phyloP scores from a whole-genome alignment of 352 stramenopile genomes.

The Blastocystis sp. region DNA sequence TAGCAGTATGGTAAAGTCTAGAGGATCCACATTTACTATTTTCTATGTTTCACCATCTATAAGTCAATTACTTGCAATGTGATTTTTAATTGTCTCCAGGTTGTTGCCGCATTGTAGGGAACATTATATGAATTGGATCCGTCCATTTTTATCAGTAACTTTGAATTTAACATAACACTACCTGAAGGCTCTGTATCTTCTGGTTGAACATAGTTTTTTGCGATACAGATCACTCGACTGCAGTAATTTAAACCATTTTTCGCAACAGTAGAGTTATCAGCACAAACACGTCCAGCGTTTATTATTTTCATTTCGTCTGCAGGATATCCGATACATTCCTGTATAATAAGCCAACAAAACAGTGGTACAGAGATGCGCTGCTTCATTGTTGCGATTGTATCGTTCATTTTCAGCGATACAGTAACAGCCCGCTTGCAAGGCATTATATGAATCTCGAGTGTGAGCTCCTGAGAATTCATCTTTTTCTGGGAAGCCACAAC shows the following conservation, averaged over 20 bases:
- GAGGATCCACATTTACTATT: slow-evolving; percentile 7
- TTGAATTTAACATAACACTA: background rate
- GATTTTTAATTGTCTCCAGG: slow-evolving; percentile 49
- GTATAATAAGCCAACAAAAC: background rate
- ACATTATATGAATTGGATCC: slow-evolving; percentile 5
- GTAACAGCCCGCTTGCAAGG: background rate
- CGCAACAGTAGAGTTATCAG: slow-evolving; percentile 23
- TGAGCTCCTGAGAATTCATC: slow-evolving; percentile 21
- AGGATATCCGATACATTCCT: slow-evolving; percentile 38
- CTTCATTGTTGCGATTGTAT: slow-evolving; percentile 40
- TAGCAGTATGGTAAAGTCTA: slow-evolving; percentile 19
- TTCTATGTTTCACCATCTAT: background rate
- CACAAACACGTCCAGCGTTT: slow-evolving; percentile 22
- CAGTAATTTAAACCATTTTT: slow-evolving; percentile 52
- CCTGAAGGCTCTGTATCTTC: background rate
- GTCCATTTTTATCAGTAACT: slow-evolving; percentile 32
- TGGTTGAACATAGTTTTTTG: background rate
- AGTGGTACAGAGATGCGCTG: background rate
- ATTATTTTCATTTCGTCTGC: slow-evolving; percentile 36
- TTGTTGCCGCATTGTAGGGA: slow-evolving; percentile 16
- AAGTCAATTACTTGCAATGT: background rate
- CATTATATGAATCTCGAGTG: slow-evolving; percentile 27
- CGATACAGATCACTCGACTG: slow-evolving; percentile 39
- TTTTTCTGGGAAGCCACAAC: background rate
- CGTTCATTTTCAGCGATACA: background rate